These are phyloP conservation scores for Lodderomyces elongisporus DNA, from an alignment of 1,139 yeast genomes.

Conservation along the genomic window DNA sequence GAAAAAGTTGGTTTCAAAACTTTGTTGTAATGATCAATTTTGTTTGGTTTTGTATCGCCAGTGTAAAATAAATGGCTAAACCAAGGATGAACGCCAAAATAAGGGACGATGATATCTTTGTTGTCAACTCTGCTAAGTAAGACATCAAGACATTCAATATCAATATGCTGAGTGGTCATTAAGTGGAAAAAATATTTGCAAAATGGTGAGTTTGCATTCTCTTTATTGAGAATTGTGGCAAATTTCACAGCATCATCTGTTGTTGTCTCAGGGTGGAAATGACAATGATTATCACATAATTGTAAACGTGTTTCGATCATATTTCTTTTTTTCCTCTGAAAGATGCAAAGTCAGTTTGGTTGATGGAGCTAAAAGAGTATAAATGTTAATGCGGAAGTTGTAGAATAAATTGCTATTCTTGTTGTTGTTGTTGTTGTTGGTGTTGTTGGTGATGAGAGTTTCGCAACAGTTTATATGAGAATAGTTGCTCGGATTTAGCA, in stretches of 20 bases:
- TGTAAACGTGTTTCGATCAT: too few species aligned
- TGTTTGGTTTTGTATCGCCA: conserved; percentile 14
- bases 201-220: background rate
- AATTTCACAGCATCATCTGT: conserved; percentile 10
- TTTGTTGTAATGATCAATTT: conserved; percentile 48
- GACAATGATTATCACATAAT: conserved; percentile 19
- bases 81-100: conserved; percentile 93
- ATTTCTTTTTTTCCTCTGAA: too few species aligned
- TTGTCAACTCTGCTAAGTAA: conserved; percentile 23
- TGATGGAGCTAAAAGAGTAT: too few species aligned
- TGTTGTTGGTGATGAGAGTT: too few species aligned
- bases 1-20: conserved; percentile 45
- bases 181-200: conserved; percentile 20
- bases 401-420: too few species aligned
- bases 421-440: too few species aligned
- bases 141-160: conserved; percentile 32
- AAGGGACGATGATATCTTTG: conserved; percentile 40
- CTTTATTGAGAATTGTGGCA: conserved; percentile 11
- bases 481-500: too few species aligned
- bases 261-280: conserved; percentile 15
- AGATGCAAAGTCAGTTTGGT: too few species aligned
- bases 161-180: conserved; percentile 59
- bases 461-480: too few species aligned
- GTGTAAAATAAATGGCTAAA: conserved; percentile 58
- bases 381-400: too few species aligned